A percentile compares a stretch with the other conserved stretches of the same genome.
Conservation (phyloP, 768 basidiomycete genomes). For the Cystoderma amianthinum region DNA sequence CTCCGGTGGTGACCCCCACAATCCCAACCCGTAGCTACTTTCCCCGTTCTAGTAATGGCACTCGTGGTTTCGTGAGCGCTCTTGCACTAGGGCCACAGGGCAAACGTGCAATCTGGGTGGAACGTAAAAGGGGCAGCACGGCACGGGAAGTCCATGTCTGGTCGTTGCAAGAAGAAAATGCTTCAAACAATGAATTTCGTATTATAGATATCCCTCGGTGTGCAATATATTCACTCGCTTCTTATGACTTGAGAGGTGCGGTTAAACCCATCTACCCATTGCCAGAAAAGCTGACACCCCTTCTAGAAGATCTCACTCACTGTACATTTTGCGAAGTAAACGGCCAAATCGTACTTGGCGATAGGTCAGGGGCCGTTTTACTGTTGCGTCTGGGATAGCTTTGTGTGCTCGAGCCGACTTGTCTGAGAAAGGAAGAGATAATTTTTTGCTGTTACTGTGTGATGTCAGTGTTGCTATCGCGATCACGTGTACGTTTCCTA, state of each 20-base stretch:
- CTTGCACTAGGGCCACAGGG: slow-evolving; percentile 41
- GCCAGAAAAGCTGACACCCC: slow-evolving; percentile 1
- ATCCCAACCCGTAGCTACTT: slow-evolving; percentile 4
- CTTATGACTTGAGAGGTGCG: slow-evolving; percentile 34
- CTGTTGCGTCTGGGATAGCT: not conserved
- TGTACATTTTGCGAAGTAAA: slow-evolving; percentile 40
- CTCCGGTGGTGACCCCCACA: slow-evolving; percentile 10
- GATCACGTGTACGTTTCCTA: too few species aligned
- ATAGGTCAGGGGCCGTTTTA: slow-evolving; percentile 31
- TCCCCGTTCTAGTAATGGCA: slow-evolving; percentile 4
- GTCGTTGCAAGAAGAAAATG: slow-evolving; percentile 10
- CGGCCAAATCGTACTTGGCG: slow-evolving; percentile 35
- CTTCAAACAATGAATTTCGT: slow-evolving; percentile 4
- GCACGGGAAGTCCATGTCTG: slow-evolving; percentile 40
- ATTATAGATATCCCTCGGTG: slow-evolving; percentile 17
- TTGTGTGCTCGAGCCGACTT: too few species aligned
- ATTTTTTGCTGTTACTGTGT: too few species aligned
- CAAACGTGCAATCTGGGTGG: slow-evolving; percentile 49
- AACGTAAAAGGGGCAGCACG: slow-evolving; percentile 35
- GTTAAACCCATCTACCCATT: not conserved
- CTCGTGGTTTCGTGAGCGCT: slow-evolving; percentile 44
- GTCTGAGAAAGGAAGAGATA: too few species aligned
- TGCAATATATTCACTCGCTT: slow-evolving; percentile 22
- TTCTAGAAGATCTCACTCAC: slow-evolving; percentile 34
- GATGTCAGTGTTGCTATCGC: too few species aligned